These are phyloP conservation scores for Penstemon newberryi DNA, from an alignment of 257 asterid species.

Conservation along the genomic window DNA sequence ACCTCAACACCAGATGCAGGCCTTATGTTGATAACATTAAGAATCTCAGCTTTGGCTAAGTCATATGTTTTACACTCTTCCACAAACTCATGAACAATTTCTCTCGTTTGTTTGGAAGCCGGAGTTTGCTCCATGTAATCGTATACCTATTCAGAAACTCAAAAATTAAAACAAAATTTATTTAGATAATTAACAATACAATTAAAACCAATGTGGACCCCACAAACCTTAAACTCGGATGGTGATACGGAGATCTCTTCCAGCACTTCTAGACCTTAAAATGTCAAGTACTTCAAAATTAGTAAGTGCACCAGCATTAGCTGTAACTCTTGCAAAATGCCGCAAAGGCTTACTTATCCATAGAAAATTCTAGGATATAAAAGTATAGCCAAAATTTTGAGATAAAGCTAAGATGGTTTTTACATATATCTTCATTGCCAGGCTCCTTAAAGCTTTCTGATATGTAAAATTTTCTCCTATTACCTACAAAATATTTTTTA, in stretches of 20 bases:
- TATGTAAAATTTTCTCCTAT: too few relatives aligned
- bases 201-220: neutral
- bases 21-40: slow-evolving; percentile 64
- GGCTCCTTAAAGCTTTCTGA: too few relatives aligned
- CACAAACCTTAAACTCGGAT: slow-evolving; percentile 74
- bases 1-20: slow-evolving; percentile 59
- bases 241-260: slow-evolving; percentile 58
- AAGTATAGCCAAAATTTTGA: too few relatives aligned
- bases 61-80: slow-evolving; percentile 51
- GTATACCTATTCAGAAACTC: slow-evolving; percentile 47
- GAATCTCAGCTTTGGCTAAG: slow-evolving; percentile 70
- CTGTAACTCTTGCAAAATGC: slow-evolving; percentile 45
- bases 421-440: too few relatives aligned
- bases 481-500: too few relatives aligned
- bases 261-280: slow-evolving; percentile 79
- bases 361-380: too few relatives aligned
- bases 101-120: slow-evolving; percentile 69
- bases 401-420: too few relatives aligned
- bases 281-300: slow-evolving; percentile 79
- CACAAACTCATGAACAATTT: slow-evolving; percentile 35
- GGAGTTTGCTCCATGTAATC: slow-evolving; percentile 68
- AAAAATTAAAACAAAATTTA: neutral
- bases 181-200: too few relatives aligned
- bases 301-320: slow-evolving; percentile 62
- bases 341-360: too few relatives aligned